phyloP scores from a whole-genome alignment of 129 eudicot genomes.

The Helichrysum umbraculigerum region DNA sequence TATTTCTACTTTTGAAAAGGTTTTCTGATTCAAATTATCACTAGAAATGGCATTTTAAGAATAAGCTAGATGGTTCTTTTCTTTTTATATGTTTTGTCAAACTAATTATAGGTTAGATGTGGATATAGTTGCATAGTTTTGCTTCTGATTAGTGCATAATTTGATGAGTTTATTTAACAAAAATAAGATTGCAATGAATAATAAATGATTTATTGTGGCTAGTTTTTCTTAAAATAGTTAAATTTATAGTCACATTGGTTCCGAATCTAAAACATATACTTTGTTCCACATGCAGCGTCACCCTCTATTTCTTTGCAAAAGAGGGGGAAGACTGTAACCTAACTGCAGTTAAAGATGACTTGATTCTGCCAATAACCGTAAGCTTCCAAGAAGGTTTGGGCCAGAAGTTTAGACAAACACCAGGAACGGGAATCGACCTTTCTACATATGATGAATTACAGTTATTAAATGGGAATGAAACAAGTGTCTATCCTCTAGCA shows the following conservation, averaged over 20 bases:
- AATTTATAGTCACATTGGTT: neutral
- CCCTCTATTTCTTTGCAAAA: conserved; percentile 85
- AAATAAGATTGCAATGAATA: neutral
- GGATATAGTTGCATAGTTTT: neutral
- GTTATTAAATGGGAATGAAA: conserved; percentile 44
- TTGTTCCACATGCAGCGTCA: conserved; percentile 48
- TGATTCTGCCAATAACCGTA: conserved; percentile 56
- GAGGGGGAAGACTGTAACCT: conserved; percentile 81
- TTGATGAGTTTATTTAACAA: neutral
- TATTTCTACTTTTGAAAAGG: neutral
- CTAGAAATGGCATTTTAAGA: neutral
- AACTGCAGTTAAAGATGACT: conserved; percentile 52
- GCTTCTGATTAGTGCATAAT: neutral
- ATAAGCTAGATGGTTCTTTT: neutral
- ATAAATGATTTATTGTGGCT: neutral
- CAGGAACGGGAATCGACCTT: conserved; percentile 85
- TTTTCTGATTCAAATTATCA: neutral
- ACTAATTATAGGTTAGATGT: neutral
- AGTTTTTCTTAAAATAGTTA: neutral
- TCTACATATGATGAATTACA: conserved; percentile 59
- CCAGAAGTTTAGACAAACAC: conserved; percentile 76
- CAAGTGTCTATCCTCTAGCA: conserved; percentile 64
- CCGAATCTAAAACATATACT: neutral
- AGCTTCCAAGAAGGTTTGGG: conserved; percentile 77
- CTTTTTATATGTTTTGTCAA: neutral